Evolutionary conservation across 1,139 yeast species (phyloP).

Genomic region (Kluyveromyces marxianus): DNA sequence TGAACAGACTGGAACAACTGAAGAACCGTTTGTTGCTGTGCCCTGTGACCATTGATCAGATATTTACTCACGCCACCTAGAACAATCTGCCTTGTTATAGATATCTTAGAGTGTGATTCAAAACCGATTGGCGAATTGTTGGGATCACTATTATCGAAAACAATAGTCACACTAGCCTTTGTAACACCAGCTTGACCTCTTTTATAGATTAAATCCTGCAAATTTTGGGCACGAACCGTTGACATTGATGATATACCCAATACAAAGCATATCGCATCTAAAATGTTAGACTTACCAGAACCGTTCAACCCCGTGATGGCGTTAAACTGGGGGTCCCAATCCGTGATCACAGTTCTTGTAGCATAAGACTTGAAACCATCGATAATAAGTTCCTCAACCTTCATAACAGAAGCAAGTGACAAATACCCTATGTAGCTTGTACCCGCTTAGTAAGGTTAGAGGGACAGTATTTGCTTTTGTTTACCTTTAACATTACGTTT

Average conservation of each 20-base stretch:
- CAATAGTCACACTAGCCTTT: slow-evolving; percentile 93
- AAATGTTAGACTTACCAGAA: slow-evolving; percentile 89
- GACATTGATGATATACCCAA: slow-evolving; percentile 91
- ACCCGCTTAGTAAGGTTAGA: not conserved
- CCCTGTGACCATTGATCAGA: slow-evolving; percentile 90
- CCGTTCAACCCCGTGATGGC: slow-evolving; percentile 98
- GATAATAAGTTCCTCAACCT: slow-evolving; percentile 87
- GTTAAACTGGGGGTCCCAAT: slow-evolving; percentile 94
- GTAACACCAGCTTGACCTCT: slow-evolving; percentile 98
- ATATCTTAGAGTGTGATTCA: slow-evolving; percentile 69
- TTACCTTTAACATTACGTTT: no score
- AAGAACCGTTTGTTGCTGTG: slow-evolving; percentile 89
- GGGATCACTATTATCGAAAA: slow-evolving; percentile 78
- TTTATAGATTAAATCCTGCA: slow-evolving; percentile 90
- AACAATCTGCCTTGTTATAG: slow-evolving; percentile 86
- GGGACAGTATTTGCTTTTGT: no score
- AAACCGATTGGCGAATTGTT: slow-evolving; percentile 82
- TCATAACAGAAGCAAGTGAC: slow-evolving; percentile 42
- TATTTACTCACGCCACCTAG: slow-evolving; percentile 91
- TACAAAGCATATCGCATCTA: slow-evolving; percentile 98
- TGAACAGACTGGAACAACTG: slow-evolving; percentile 91
- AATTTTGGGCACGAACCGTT: slow-evolving; percentile 85
- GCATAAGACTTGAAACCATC: slow-evolving; percentile 99
- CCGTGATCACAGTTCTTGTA: slow-evolving; percentile 88
- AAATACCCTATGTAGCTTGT: not conserved